These are phyloP conservation scores for Trichoderma koningiopsis DNA, from an alignment of 2,329 filamentous ascomycete species.

Conservation along the genomic window DNA sequence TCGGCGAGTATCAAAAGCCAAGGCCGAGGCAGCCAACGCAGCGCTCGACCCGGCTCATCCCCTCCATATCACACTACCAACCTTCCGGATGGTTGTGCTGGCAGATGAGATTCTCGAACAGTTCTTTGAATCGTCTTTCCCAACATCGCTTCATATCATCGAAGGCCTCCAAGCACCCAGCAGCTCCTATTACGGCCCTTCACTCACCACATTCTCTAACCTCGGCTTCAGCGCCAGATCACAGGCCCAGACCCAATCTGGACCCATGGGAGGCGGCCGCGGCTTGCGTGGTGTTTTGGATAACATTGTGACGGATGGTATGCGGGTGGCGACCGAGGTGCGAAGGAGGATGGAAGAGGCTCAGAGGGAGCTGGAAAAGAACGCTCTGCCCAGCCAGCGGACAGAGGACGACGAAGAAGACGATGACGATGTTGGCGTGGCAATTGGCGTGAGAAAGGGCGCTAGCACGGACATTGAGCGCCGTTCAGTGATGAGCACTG, in stretches of 20 bases:
- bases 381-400: constrained; percentile 64
- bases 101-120: constrained; percentile 94
- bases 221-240: constrained; percentile 57
- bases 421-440: constrained; percentile 55
- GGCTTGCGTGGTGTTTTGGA: constrained; percentile 91
- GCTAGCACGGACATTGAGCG: constrained; percentile 60
- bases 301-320: constrained; percentile 96
- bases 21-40: constrained; percentile 78
- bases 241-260: constrained; percentile 43
- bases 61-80: constrained; percentile 92
- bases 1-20: constrained; percentile 60
- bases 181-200: constrained; percentile 49
- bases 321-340: constrained; percentile 93
- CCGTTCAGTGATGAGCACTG: constrained; percentile 65
- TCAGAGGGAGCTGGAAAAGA: constrained; percentile 85
- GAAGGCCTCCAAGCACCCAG: constrained; percentile 54
- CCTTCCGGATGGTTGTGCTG: constrained; percentile 97
- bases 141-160: constrained; percentile 85
- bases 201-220: constrained; percentile 83
- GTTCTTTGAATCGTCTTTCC: constrained; percentile 96
- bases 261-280: constrained; percentile 57
- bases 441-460: constrained; percentile 44
- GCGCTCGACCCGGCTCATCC: constrained; percentile 92
- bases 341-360: constrained; percentile 92
- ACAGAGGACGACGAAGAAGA: constrained; percentile 74